Evolutionary conservation across 441 rosid species (phyloP), one percentile per base, ranked within the genome.

Genomic region (Populus tomentosa): DNA sequence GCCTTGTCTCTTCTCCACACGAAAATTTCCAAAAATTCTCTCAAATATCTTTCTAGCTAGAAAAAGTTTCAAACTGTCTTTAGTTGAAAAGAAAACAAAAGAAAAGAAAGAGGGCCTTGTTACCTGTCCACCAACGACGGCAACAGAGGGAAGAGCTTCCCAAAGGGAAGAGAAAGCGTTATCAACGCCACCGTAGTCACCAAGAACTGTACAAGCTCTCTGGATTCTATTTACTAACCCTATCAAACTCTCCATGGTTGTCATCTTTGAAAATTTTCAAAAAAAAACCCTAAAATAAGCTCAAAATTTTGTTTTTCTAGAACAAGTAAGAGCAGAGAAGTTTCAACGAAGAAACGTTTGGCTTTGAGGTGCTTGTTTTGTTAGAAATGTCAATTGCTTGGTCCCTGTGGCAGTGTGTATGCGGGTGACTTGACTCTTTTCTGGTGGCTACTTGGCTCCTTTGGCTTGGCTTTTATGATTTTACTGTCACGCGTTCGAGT

Each of bases 91-190:
- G 14, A 63, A 30, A 21, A 8, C 46, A 66, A n/a, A 67, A 71
- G 21, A 71, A 66, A 69, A 26, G 35, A 33, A 50, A n/a, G 35
- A 76, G 26, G 13, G 28, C 4, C 26, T 9, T 21, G 26, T 61
- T 21, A 92, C 97, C 94, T 92, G 98, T 33, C 98, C 98, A 16
- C 98, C 98, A 61, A 94, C 97, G 77, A 94, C 98, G 61, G 94
- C 98, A 1, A 94, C 97, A n/a, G 97, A 73, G 26, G 98, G 98
- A 78, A 94, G 98, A 75, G 98, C 90, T 84, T 90, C 97, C 98
- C 98, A 92, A 14, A 94, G 94, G 63, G 97, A 94, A 78, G 93
- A 88, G 86, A 92, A 82, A 75, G 93, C 1, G 77, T 71, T 84
- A 30, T 86, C 92, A 1, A 78, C 94, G 13, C 91, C 98, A 11